Evolutionary conservation across 164 flowering plant species (phyloP), one percentile per base, ranked within the genome.

Genomic region (Kingdonia uniflora): DNA sequence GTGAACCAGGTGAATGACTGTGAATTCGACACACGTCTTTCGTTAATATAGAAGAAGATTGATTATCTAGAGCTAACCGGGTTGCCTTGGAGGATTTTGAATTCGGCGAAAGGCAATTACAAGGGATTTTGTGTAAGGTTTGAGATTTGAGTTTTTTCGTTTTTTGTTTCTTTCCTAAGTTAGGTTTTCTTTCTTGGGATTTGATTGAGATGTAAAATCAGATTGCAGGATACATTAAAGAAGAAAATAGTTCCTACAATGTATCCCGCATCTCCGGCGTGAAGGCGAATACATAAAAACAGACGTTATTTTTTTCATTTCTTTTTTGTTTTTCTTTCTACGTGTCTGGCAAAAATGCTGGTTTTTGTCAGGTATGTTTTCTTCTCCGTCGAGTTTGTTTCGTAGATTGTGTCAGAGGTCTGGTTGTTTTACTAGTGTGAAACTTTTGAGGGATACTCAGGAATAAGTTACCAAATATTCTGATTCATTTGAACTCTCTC

Each of bases 191-290:
- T 63, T 53, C 39, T 63, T 62, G 54, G 61, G 57, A 37, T 70
- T 67, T 64, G 62, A 59, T 67, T 66, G 66, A 71, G 74, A 54
- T 71, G 76, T 74, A 70, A 67, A 71, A 68, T 69, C 76, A 55
- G 67, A 57, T 64, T 35, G 60, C 65, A 57, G 73, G 63, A 61
- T 62, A 60, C 62, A 64, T 60, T 50, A 65, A 65, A 58, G 57
- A 57, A 42, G 61, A 60, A 52, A 55, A 49, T 43, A 43, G 17
- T 50, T 65, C 42, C 17, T 51, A 40, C 37, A 43, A 35, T 61
- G 68, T 60, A 60, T 56, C 62, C 57, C 61, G 64, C 62, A 42
- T 64, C 67, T 56, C 56, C 21, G 51, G 56, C 39, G 43, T 54
- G 44, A 19, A 24, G 54, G 51, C 38, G 53, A 29, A 72, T 64